Evolutionary conservation across 441 rosid species (phyloP).

Genomic region (Erysimum cheiri): DNA sequence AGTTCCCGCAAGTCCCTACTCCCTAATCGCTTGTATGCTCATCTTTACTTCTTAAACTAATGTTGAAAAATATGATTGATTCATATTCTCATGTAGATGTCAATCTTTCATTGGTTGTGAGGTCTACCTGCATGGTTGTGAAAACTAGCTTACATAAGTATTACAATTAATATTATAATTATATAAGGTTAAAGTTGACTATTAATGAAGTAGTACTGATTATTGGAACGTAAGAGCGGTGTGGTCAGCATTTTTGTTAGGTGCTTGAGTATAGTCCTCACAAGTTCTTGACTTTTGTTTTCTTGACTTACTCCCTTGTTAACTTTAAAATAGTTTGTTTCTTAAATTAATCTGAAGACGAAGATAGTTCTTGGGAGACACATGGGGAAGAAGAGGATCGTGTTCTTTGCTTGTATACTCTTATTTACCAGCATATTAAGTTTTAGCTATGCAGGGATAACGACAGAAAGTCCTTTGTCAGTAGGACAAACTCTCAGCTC

Average conservation of each 20-base stretch:
- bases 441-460: neutral
- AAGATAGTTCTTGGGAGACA: neutral
- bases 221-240: neutral
- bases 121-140: neutral
- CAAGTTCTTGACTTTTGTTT: neutral
- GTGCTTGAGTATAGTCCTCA: neutral
- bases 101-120: neutral
- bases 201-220: neutral
- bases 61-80: neutral
- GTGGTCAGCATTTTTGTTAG: neutral
- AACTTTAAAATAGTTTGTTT: neutral
- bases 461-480: neutral
- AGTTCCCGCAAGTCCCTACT: neutral
- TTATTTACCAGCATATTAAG: neutral
- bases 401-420: constrained; percentile 1
- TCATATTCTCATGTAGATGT: neutral
- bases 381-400: neutral
- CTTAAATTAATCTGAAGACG: neutral
- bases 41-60: neutral
- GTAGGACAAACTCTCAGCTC: constrained; percentile 42
- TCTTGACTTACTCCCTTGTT: neutral
- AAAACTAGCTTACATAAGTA: neutral
- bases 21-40: neutral
- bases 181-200: neutral
- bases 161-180: neutral